Base-by-base conservation (phyloP, 495 filamentous ascomycete genomes). In the Parachaetomium inaequale region DNA sequence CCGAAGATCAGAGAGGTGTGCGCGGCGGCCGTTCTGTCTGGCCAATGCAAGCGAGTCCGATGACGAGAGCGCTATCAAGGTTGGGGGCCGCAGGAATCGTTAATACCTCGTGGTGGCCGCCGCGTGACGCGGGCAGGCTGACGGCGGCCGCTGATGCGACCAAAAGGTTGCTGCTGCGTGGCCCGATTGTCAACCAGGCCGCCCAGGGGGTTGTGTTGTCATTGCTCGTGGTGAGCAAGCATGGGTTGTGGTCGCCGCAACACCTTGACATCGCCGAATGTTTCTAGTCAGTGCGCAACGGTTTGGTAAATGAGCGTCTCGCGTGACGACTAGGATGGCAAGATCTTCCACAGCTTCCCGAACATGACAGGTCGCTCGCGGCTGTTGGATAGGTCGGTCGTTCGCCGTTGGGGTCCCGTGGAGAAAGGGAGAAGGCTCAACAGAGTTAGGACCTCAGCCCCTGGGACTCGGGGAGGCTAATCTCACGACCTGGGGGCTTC, bases 51-150 rank as follows among this genome's bases (percentile, higher is more conserved):
- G n/a, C 10, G 34, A 11, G 19, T 40, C 23, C 21, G 52, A 8
- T 19, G 32, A 55, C 7, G 34, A n/a, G 19, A 15, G 19, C 4
- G 11, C 3, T 4, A 26, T 40, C 15, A 11, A 15, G 32, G 3
- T 42, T 55, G 52, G 21, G 52, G 52, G 32, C 36, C 19, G 34
- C 34, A 42, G 52, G 52, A 55, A 55, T 40, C 52, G 21, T 21
- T 42, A 40, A n/a, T n/a, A n/a, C n/a, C n/a, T n/a, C n/a, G n/a
- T 42, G 23, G 34, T n/a, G 34, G n/a, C 32, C 32, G 26, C 49
- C 4, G 52, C 29, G 49, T 55, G 52, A 38, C 34, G 52, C 52
- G 52, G 52, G 32, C 34, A 26, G 52, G 51, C 51, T 23, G 52
- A 55, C 32, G 34, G 21, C 26, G 34, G 52, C 52, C 52, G 32